Evolutionary conservation across 345 rosid species (phyloP), one percentile per base, ranked within the genome.

Genomic region (Hypericum androsaemum): DNA sequence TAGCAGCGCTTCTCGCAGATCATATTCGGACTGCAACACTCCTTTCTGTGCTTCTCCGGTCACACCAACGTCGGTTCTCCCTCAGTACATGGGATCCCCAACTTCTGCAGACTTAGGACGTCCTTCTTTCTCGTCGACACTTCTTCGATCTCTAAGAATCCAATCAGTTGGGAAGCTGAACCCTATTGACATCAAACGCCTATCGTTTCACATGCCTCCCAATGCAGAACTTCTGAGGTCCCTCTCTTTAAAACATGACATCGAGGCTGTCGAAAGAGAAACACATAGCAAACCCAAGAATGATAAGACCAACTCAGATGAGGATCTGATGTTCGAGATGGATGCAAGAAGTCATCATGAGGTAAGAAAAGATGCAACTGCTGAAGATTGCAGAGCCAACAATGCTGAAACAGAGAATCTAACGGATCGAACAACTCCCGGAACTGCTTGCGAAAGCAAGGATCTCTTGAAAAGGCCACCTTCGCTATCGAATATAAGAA

Each of bases 141-240:
- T 68, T 56, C 73, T 70, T 51, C 50, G 60, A 58, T 72, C 72
- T 36, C 61, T 80, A 9, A 60, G 94, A 65, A 77, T 81, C 52
- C 85, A 83, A 54, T 78, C 90, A 36, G 72, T 81, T 17, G 94
- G 77, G 50, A 94, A 83, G 56, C 57, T 82, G 60, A 88, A 78
- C 65, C 90, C 84, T 10, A 60, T 85, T 3, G 94, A 81, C 41
- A 57, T 76, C 46, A 82, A 85, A 63, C 75, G 77, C 45, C 80
- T 83, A 12, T 61, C 78, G 1, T 67, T 77, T 5, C 73, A 77
- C 53, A 70, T 78, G 70, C 44, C 74, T 62, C 66, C 85, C 0
- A 64, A 77, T 28, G 47, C 57, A 32, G 74, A 61, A 59, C 57
- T 58, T 56, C 69, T 63, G 11, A 73, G 52, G 36, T 22, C 39